Conservation (phyloP, 2,329 filamentous ascomycete genomes). For the Fusarium camptoceras region DNA sequence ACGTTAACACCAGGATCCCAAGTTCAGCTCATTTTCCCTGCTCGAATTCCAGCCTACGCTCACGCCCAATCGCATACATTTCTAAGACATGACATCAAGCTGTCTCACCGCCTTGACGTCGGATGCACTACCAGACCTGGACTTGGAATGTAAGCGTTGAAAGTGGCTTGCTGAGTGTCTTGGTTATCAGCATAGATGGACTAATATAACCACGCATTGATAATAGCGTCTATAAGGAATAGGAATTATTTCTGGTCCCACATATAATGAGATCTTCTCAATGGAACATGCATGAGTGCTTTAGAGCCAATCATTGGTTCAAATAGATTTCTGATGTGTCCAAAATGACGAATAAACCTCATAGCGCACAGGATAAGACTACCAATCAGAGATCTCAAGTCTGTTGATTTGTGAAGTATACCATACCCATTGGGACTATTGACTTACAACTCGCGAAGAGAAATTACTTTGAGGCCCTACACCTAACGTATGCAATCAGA, state of each 20-base stretch:
- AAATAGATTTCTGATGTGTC: not conserved
- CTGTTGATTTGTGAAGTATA: not conserved
- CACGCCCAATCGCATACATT: not conserved
- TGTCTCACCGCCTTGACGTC: not conserved
- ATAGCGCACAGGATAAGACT: too few relatives aligned
- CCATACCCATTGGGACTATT: not conserved
- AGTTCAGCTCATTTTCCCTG: too few relatives aligned
- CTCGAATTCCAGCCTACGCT: too few relatives aligned
- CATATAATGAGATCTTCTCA: not conserved
- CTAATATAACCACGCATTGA: not conserved
- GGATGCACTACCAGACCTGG: too few relatives aligned
- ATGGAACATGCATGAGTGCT: not conserved
- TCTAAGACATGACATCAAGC: not conserved
- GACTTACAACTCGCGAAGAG: accelerated
- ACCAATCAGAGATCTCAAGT: too few relatives aligned
- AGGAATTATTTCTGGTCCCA: too few relatives aligned
- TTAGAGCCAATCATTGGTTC: accelerated
- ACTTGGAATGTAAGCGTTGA: not conserved
- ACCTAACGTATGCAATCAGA: not conserved
- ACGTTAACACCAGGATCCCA: too few relatives aligned
- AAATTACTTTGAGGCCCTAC: not conserved
- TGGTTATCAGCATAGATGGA: not conserved
- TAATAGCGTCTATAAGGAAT: accelerated
- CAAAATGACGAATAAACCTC: not conserved
- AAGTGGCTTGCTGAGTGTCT: not conserved